Evolutionary conservation across 1,284 basidiomycete genomes (phyloP).

Genomic region (Grifola frondosa): DNA sequence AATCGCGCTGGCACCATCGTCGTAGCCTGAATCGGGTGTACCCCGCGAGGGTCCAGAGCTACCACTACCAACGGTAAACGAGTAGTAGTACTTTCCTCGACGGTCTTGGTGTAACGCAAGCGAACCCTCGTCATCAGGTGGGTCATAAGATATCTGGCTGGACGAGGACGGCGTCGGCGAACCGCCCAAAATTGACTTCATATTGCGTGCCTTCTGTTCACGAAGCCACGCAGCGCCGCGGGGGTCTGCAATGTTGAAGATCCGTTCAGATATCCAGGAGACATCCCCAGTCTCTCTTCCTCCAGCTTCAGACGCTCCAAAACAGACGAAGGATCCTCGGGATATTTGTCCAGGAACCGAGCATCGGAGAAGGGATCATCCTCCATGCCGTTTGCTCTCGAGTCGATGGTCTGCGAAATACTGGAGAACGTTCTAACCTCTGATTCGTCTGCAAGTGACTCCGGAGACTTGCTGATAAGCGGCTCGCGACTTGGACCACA

Average conservation of each 20-base stretch:
- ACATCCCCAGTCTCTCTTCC: constrained; percentile 44
- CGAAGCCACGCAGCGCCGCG: constrained; percentile 79
- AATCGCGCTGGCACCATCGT: constrained; percentile 42
- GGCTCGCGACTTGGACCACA: constrained; percentile 26
- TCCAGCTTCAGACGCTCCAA: constrained; percentile 58
- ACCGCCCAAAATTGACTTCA: constrained; percentile 60
- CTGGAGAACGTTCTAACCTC: constrained; percentile 21
- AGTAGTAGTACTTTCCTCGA: constrained; percentile 73
- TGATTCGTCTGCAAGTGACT: constrained; percentile 16
- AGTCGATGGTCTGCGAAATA: constrained; percentile 16
- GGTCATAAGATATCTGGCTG: constrained; percentile 44
- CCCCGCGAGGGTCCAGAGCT: constrained; percentile 48
- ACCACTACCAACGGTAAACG: constrained; percentile 58
- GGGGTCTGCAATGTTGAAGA: constrained; percentile 45
- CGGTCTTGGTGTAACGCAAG: constrained; percentile 65
- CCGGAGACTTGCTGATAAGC: constrained; percentile 15
- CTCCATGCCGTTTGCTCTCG: constrained; percentile 4
- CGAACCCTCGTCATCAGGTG: constrained; percentile 29
- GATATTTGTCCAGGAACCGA: constrained; percentile 29
- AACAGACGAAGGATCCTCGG: constrained; percentile 47
- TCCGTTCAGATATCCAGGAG: constrained; percentile 44
- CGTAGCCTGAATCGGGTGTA: constrained; percentile 48
- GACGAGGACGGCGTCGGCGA: constrained; percentile 59
- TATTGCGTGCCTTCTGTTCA: constrained; percentile 71
- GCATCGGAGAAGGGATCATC: constrained; percentile 33